Evolutionary conservation across 805 yeast species (phyloP), one percentile per base, ranked within the genome.

Genomic region (Saturnispora hagleri): DNA sequence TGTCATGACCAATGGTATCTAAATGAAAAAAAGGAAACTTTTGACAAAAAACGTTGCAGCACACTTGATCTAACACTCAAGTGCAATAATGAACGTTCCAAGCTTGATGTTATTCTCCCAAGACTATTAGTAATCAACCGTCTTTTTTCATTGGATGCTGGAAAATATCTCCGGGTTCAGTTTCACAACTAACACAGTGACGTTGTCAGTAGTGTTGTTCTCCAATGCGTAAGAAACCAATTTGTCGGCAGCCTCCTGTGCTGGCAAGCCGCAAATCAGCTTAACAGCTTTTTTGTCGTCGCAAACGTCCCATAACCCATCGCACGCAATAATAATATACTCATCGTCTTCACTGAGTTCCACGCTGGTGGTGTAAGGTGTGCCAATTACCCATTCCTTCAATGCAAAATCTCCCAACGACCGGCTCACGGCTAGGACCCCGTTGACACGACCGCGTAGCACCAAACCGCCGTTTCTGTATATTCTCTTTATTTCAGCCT

Each of bases 231-330:
- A 74, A 51, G 79, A 75, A 52, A 89, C 85, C 53, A 89, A 72
- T 31, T 69, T 72, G 53, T 78, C 75, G 15, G 95, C 84, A 1
- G 93, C 95, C 45, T 68, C 68, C 43, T 80, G 75, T 0, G 93
- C 84, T 58, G 83, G 81, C 18, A 40, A 18, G 12, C 43, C 47
- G 22, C n/a, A 26, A 4, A 88, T 83, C 58, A 84, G 66, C 51
- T 83, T 83, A 52, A 93, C 86, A 0, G 98, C 98, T 51, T 79
- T 78, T 57, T 80, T 85, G 64, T 93, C 99, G 8, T 82, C 74
- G 48, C 90, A 76, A 4, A 91, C 97, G 66, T 91, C 99, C 98
- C 98, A 91, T 10, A 91, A 70, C 0, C 99, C 99, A 67, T 91
- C 99, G 66, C 98, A 93, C 0, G 97, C 98, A 53, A 91, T 70